Evolutionary conservation across 345 rosid genomes (phyloP), one percentile per base, ranked within the genome.

Genomic region (Iberis pinnata): DNA sequence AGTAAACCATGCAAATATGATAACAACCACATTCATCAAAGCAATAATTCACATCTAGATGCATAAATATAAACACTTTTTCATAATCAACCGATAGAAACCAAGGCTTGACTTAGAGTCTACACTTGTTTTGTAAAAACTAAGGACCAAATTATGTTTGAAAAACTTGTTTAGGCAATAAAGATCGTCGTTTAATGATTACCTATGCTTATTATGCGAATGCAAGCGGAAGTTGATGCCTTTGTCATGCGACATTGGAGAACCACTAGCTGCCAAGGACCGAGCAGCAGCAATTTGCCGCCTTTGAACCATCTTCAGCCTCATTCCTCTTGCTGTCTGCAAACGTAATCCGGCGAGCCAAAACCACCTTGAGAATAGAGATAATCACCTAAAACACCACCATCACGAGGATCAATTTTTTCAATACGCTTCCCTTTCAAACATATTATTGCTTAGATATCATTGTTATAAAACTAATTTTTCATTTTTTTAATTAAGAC

Each of bases 141-240:
- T n/a, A n/a, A n/a, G n/a, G n/a, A n/a, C n/a, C n/a, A n/a, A 57
- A 61, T n/a, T n/a, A n/a, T n/a, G n/a, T n/a, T n/a, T n/a, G n/a
- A 16, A 2, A 15, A 12, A 31, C 55, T 46, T 20, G 13, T 1
- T 18, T n/a, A 52, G 9, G 18, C 20, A 22, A 53, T 15, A 39
- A 58, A 52, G 27, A 32, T 35, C 16, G 31, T 56, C 15, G 40
- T 9, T 58, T 37, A 8, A 26, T 29, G 5, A 6, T 76, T 60
- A 86, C 99, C 99, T 88, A 39, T 71, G 87, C 29, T 78, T 84
- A 71, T 65, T 76, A 53, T 79, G 90, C 12, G 68, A 81, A 49
- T 71, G 88, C 75, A 80, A 56, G 53, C 76, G 82, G 39, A 73
- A 65, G 71, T 75, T 71, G 78, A 77, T 59, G 72, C 75, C 73